Evolutionary conservation across 805 yeast genomes (phyloP), one percentile per base, ranked within the genome.

Genomic region (Cyberlindnera mississippiensis): DNA sequence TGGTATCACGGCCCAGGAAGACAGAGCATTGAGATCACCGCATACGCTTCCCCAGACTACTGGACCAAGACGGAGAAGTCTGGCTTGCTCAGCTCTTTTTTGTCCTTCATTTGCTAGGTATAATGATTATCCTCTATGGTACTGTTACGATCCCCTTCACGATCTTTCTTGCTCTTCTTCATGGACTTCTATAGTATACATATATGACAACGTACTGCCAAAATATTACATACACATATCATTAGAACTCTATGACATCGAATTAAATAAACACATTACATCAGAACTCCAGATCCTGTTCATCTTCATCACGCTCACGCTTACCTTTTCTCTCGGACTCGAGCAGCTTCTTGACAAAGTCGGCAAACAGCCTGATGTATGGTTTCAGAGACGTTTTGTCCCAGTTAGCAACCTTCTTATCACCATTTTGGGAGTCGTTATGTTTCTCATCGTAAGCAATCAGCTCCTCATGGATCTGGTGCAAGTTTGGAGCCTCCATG

Each of bases 401-500:
- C 63, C 71, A 79, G 54, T 78, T 82, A 2, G 37, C 37, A 1
- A 55, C 28, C 32, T 57, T 51, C 22, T 46, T 49, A 6, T 50
- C 55, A 14, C 41, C 44, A 13, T 40, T 28, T n/a, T n/a, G n/a
- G n/a, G n/a, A n/a, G 8, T 42, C 47, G 1, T 37, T 24, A 13
- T 59, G 49, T 28, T 60, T 53, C 19, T 59, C 56, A 4, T 72
- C 75, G 65, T 71, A 69, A 2, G 64, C 54, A 37, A 78, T 85
- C 49, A 83, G 70, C 55, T 89, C 90, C 19, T 68, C 64, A 44
- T 85, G 82, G 18, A 91, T 63, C 29, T 68, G 67, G 38, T 77
- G 66, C 44, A 90, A 67, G 47, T 80, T 85, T 14, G 98, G 98
- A 2, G 95, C 90, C 11, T 67, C 69, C 49, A 75, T 73, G 2